phyloP scores from a whole-genome alignment of 2,329 filamentous ascomycete species.

The Cladosporium sp. region DNA sequence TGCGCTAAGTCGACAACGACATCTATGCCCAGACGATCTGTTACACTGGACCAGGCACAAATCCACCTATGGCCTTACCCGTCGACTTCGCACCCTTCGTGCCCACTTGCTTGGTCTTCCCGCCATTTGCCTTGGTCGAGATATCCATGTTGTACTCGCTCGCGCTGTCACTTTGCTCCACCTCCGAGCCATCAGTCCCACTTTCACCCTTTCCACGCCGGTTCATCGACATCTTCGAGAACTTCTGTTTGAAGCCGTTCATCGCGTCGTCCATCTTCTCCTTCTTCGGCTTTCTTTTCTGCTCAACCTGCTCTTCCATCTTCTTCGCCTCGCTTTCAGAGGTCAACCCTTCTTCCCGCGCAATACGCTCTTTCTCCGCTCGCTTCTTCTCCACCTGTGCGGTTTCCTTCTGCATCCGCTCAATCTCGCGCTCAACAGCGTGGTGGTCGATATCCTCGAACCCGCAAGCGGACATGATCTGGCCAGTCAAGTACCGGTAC shows the following conservation, averaged over 20 bases:
- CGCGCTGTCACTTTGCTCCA: not conserved
- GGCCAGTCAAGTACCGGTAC: conserved; percentile 38
- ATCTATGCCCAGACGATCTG: not conserved
- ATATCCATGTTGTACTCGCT: not conserved
- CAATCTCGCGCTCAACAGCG: not conserved
- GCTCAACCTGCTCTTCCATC: not conserved
- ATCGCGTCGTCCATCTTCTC: not conserved
- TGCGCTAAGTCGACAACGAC: not conserved
- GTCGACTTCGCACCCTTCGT: not conserved
- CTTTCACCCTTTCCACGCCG: not conserved
- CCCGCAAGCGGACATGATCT: not conserved
- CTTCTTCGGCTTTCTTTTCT: not conserved
- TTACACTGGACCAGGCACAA: not conserved
- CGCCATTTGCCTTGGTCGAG: not conserved
- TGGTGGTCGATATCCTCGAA: not conserved
- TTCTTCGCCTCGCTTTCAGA: not conserved
- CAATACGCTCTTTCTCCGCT: not conserved
- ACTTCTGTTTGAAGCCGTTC: not conserved
- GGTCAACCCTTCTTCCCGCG: not conserved
- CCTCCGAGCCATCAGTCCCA: no score
- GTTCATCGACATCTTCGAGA: not conserved
- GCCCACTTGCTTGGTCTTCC: not conserved
- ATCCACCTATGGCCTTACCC: not conserved
- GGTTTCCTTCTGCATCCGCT: not conserved
- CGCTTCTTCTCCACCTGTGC: not conserved